phyloP scores from a whole-genome alignment of 23 red algal genomes.

The Gracilaria gracilis region DNA sequence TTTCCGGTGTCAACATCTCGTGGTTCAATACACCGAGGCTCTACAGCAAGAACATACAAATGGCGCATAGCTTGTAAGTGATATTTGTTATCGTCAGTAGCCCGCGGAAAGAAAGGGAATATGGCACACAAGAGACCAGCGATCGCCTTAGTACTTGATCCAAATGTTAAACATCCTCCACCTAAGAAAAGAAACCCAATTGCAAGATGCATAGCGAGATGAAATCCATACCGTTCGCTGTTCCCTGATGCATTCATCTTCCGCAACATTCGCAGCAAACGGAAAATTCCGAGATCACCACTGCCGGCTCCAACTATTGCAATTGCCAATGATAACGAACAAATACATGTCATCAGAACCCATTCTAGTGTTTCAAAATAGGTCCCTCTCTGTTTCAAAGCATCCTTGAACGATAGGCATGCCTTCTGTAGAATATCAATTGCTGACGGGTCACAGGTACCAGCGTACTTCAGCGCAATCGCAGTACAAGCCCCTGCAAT shows the following conservation, averaged over 20 bases:
- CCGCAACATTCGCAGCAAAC: conserved; percentile 76
- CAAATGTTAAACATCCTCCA: conserved; percentile 83
- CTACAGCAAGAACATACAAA: conserved; percentile 90
- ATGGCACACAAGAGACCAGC: conserved; percentile 83
- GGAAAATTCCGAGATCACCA: conserved; percentile 72
- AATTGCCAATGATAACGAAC: conserved; percentile 67
- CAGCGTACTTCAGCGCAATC: conserved; percentile 80
- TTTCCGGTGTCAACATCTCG: conserved; percentile 83
- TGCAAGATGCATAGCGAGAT: conserved; percentile 80
- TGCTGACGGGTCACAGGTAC: conserved; percentile 61
- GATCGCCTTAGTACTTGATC: conserved; percentile 61
- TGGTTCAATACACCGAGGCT: conserved; percentile 84
- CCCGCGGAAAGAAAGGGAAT: conserved; percentile 85
- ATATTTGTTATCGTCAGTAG: conserved; percentile 88
- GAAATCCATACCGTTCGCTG: conserved; percentile 69
- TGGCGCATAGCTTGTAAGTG: conserved; percentile 98
- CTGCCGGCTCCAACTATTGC: conserved; percentile 75
- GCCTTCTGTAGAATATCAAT: conserved; percentile 38
- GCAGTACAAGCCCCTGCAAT: conserved; percentile 71
- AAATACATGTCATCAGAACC: conserved; percentile 66
- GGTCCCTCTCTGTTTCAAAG: conserved; percentile 26
- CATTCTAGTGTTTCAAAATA: conserved; percentile 29
- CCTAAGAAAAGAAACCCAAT: conserved; percentile 96
- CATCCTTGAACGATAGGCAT: conserved; percentile 56
- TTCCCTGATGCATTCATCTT: conserved; percentile 5